A percentile compares a stretch with the other conserved stretches of the same genome.
Evolutionary conservation across 2,329 filamentous ascomycete species (phyloP).

Genomic region (Penicillium brevicompactum): DNA sequence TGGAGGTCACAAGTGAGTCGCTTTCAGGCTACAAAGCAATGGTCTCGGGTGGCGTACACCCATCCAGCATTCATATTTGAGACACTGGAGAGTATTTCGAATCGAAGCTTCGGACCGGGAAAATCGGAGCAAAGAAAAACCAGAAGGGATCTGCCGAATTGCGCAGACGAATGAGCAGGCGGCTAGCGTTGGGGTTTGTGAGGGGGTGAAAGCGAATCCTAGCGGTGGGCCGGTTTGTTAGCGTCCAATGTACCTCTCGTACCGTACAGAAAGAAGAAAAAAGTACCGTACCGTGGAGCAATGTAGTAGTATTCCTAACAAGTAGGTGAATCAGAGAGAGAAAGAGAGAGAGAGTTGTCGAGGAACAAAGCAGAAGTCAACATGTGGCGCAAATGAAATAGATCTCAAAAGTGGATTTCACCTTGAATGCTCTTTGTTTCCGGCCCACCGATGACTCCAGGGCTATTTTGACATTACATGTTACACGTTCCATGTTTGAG

Average conservation of each 20-base stretch:
- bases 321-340: neutral
- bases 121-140: constrained; percentile 4
- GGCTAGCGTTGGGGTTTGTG: neutral
- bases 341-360: neutral
- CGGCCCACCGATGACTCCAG: neutral
- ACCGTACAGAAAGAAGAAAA: too few species aligned
- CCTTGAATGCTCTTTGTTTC: neutral
- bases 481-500: neutral
- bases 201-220: constrained; percentile 9
- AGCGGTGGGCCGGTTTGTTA: constrained; percentile 21
- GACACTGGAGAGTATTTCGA: constrained; percentile 9
- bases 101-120: constrained; percentile 8
- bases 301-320: too few species aligned
- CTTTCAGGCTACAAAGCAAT: constrained; percentile 41
- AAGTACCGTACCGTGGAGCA: too few species aligned
- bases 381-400: neutral
- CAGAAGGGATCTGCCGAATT: neutral
- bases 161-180: constrained; percentile 18
- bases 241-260: neutral
- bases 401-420: neutral
- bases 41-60: constrained; percentile 39
- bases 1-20: constrained; percentile 36
- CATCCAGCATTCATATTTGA: constrained; percentile 41
- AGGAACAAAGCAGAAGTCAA: neutral
- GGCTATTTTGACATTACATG: neutral